Evolutionary conservation across 352 stramenopile species (phyloP), one percentile per base, ranked within the genome.

Genomic region (Phytopythium ostracodes): DNA sequence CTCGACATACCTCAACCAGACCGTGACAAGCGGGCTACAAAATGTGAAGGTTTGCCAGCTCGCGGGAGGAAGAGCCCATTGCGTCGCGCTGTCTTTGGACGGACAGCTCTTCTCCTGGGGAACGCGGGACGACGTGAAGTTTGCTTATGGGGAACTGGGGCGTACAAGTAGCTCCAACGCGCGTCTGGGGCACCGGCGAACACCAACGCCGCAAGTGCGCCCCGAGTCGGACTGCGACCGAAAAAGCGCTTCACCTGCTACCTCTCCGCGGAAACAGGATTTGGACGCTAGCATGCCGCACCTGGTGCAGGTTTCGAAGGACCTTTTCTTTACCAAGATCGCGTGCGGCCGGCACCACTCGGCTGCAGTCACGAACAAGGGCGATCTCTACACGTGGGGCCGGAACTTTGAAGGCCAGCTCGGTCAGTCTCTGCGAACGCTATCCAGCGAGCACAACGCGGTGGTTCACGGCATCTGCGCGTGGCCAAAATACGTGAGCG

Each of bases 331-430:
- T 61, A 65, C 61, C 22, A 75, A 79, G 29, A 60, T 96, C 20
- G 75, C 81, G 20, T 97, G 88, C 46, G 91, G 89, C 20, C 62
- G 67, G 29, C 59, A 73, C 29, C 91, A 98, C 59, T 84, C 76
- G 6, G 81, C 77, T 51, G 87, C 87, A 2, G 33, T 96, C 54
- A 95, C 87, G 1, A 62, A 85, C n/a, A 76, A 67, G 27, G 88
- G 89, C 20, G 89, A 96, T 50, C 36, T 97, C 25, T 97, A 96
- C 69, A 91, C 89, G 5, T 98, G 90, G 90, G 91, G 91, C 2
- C 67, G 87, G 18, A 95, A 94, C 61, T 86, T 81, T 18, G 87
- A 97, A 64, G 91, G 89, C 0, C 89, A 98, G 52, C 77, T 96
- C 9, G 91, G 91, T 1, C 82, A 90, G 20, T 64, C 70, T 11